Evolutionary conservation across 2,329 filamentous ascomycete genomes (phyloP), one percentile per base, ranked within the genome.

Genomic region (Alternaria sp.): DNA sequence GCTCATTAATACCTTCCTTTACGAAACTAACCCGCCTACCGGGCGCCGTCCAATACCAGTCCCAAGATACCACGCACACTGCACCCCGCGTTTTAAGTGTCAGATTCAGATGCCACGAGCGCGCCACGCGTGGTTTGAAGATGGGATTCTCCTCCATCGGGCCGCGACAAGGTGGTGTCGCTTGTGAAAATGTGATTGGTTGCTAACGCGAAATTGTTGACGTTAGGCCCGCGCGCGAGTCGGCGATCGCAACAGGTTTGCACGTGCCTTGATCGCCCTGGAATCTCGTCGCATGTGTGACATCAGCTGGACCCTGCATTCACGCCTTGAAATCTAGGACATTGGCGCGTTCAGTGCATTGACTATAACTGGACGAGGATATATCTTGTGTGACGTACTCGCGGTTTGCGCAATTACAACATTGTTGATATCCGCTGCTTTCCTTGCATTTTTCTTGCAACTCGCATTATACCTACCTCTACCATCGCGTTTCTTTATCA

Each of bases 281-380:
- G 57, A 55, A 46, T 62, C 33, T 47, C 60, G 60, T 64, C 64
- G 65, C 68, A 61, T 73, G 65, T 72, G 72, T 76, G 72, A 75
- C 77, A 78, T 78, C 74, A 78, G 75, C 59, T 66, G 69, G 60
- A 57, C 65, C 65, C 68, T 69, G 68, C 64, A 71, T 73, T 67
- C 65, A 68, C 59, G 57, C 47, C 61, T 53, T 60, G 59, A 49
- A 65, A 50, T 51, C 23, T 30, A 64, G 60, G 54, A 25, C 55
- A 23, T 65, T 55, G 51, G 63, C 45, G 46, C 47, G 28, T 41
- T 45, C 37, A 49, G 60, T 54, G 45, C 49, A 57, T 45, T 61
- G 28, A 60, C 66, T 75, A 70, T 74, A 72, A 68, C 61, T 63
- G 56, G 58, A 43, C 25, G 28, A 37, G 37, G 45, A 62, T 63